Base-by-base conservation (phyloP, 805 yeast genomes). In the Phaffomyces opuntiae region DNA sequence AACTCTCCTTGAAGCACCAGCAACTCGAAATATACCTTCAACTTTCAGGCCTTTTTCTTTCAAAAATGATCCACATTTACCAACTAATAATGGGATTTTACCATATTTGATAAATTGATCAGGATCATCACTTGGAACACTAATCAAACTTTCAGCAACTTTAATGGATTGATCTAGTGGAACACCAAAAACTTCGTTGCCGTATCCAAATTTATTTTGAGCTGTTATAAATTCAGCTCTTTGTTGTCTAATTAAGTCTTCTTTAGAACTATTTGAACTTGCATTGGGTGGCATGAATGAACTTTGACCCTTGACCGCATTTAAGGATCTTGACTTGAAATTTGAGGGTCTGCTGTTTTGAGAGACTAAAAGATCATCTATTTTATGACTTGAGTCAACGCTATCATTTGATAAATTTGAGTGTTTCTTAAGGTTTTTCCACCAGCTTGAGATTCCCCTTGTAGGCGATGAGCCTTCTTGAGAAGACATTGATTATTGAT, bases 21-120 rank as follows among this genome's bases (percentile, higher is more conserved):
- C 93, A 2, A 93, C 85, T 48, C 99, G 72, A 62, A 93, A 93
- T 4, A 93, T 87, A 7, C 99, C 99, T 62, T 91, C 93, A 1
- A 85, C 83, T 31, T 78, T 77, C 31, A 88, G 69, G 3, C 84
- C 95, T 51, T 87, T 79, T 40, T 78, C 77, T 59, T 93, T 91
- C 49, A 93, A 66, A 58, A 67, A 90, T 0, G 86, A 81, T 1
- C 98, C 97, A 67, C 99, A 91, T 54, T 88, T 85, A 14, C 97
- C 98, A n/a, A 93, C 95, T 13, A 93, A 84, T 16, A 88, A 76
- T 0, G 99, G 99, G 17, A 93, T 87, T 44, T 81, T 72, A 21
- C 98, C 99, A 61, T 87, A 93, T 42, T 82, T 80, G 31, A 85
- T 77, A 47, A 81, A 77, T 26, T 81, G 82, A 50, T 79, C 78